phyloP scores from a whole-genome alignment of 2,329 filamentous ascomycete species.

The Taxawa tesnikishii region DNA sequence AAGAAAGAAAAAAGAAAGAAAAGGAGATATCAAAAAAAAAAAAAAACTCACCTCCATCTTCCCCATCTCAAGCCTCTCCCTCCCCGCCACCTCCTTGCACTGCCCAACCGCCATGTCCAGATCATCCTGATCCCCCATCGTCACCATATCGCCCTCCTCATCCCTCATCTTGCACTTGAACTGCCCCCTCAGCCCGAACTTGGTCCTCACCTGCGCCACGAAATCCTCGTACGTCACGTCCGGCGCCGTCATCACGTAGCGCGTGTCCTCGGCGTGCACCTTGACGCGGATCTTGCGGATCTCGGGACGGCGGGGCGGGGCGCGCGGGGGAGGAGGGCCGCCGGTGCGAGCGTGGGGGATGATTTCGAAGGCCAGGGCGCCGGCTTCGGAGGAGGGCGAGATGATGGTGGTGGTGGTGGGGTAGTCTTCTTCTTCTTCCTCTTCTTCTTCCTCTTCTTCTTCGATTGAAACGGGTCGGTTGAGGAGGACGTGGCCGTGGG shows the following conservation, averaged over 20 bases:
- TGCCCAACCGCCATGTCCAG: slow-evolving; percentile 72
- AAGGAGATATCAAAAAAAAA: neutral
- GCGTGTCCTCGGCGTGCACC: slow-evolving; percentile 74
- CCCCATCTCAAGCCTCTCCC: slow-evolving; percentile 28
- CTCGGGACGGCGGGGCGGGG: slow-evolving; percentile 37
- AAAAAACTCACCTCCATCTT: slow-evolving; percentile 8
- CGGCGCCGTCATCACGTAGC: slow-evolving; percentile 77
- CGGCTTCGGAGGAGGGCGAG: slow-evolving; percentile 38
- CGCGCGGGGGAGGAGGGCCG: slow-evolving; percentile 4
- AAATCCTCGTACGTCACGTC: slow-evolving; percentile 66
- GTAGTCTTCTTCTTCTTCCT: slow-evolving; percentile 28
- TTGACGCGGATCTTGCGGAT: slow-evolving; percentile 76
- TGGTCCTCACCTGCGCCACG: slow-evolving; percentile 67
- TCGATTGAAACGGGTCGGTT: slow-evolving; percentile 56
- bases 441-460: slow-evolving; percentile 67
- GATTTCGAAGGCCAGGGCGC: slow-evolving; percentile 44
- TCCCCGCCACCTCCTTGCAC: slow-evolving; percentile 43
- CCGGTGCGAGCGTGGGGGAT: slow-evolving; percentile 28
- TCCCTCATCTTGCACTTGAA: slow-evolving; percentile 87
- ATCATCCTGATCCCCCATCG: slow-evolving; percentile 93
- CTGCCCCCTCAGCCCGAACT: slow-evolving; percentile 58
- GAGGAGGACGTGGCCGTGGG: slow-evolving; percentile 16
- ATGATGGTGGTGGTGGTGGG: slow-evolving; percentile 26
- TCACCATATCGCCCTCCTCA: slow-evolving; percentile 91
- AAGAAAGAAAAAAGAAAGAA: neutral